Evolutionary conservation across 257 asterid species (phyloP).

Genomic region (Verbena officinalis): DNA sequence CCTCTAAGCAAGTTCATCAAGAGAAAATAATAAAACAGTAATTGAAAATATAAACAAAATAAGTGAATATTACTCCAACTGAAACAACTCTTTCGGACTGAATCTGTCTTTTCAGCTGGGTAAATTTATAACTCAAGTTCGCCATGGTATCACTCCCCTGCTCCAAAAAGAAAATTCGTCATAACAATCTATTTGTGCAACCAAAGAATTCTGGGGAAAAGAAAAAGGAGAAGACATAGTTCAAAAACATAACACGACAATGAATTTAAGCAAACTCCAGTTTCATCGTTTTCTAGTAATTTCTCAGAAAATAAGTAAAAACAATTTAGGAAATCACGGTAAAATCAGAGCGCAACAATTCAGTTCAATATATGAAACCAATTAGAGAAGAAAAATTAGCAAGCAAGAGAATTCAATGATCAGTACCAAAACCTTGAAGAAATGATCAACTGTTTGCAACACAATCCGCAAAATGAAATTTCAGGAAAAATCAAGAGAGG

Average conservation of each 20-base stretch:
- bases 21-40: not conserved
- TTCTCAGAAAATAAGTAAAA: not conserved
- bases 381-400: not conserved
- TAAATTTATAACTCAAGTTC: conserved; percentile 36
- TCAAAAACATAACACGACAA: not conserved
- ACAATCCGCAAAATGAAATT: not conserved
- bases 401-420: not conserved
- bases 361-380: not conserved
- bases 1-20: conserved; percentile 21
- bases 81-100: conserved; percentile 47
- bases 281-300: not conserved
- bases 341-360: not conserved
- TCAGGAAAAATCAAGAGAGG: not conserved
- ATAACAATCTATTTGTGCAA: not conserved
- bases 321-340: not conserved
- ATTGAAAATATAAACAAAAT: not conserved
- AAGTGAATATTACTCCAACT: conserved; percentile 36
- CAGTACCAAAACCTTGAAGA: conserved; percentile 4
- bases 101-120: conserved; percentile 51
- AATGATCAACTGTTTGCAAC: conserved; percentile 4
- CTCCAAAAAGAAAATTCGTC: not conserved
- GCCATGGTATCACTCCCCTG: conserved; percentile 36
- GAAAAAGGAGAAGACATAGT: not conserved
- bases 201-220: too few relatives aligned
- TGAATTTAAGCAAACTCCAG: not conserved